A percentile compares a stretch with the other conserved stretches of the same genome.
Evolutionary conservation across 192 early-diverging fungal genomes (phyloP).

Genomic region (Entrophospora sp.): DNA sequence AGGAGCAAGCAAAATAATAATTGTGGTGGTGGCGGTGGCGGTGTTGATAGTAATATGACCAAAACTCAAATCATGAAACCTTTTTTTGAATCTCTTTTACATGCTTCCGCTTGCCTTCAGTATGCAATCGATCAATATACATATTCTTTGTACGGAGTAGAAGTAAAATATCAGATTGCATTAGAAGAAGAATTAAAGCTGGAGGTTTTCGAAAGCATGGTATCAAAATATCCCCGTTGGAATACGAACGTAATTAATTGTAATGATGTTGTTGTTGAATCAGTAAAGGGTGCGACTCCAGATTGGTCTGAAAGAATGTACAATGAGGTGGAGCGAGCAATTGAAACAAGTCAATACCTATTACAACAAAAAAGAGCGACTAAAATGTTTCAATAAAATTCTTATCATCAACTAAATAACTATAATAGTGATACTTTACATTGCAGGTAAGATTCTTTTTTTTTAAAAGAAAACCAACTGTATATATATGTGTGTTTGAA

Average conservation of each 20-base stretch:
- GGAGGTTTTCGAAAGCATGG: slow-evolving; percentile 5
- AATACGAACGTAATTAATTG: not conserved
- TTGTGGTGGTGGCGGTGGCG: slow-evolving; percentile 15
- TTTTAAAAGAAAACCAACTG: no score
- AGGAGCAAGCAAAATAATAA: slow-evolving; percentile 4
- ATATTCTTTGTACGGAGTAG: slow-evolving; percentile 42
- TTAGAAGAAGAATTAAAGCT: slow-evolving; percentile 41
- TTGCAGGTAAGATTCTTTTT: no score
- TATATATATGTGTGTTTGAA: no score
- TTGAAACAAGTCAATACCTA: not conserved
- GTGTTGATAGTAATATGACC: slow-evolving; percentile 15
- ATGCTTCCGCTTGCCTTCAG: slow-evolving; percentile 32
- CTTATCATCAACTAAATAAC: no score
- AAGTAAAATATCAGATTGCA: slow-evolving; percentile 29
- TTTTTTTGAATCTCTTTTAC: slow-evolving; percentile 21
- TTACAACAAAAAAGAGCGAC: slow-evolving; percentile 6
- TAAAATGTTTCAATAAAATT: no score
- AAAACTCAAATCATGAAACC: slow-evolving; percentile 11
- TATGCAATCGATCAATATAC: slow-evolving; percentile 44
- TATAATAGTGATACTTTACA: no score
- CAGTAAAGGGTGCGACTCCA: not conserved
- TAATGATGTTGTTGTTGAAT: not conserved
- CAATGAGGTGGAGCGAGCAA: slow-evolving; percentile 3
- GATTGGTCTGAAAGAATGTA: slow-evolving; percentile 13
- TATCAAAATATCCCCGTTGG: slow-evolving; percentile 11